phyloP scores from a whole-genome alignment of 257 asterid species.

The Solanum corneliomulleri region DNA sequence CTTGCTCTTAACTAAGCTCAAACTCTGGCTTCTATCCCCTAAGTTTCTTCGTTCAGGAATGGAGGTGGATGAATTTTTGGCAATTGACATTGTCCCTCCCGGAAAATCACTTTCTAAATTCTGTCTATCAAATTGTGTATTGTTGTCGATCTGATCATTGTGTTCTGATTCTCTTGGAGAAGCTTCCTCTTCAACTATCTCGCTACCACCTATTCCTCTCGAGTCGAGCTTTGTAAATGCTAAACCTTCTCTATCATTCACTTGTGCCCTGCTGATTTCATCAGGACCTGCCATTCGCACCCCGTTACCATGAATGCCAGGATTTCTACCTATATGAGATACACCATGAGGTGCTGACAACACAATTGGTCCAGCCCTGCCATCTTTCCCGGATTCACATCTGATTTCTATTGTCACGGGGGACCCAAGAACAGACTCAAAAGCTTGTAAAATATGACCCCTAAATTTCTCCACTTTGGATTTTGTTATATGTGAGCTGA shows the following conservation, averaged over 20 bases:
- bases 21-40: constrained; percentile 48
- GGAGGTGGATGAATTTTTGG: constrained; percentile 1
- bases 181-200: constrained; percentile 57
- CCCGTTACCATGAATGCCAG: background rate
- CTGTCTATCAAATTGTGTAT: constrained; percentile 1
- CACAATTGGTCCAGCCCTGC: constrained; percentile 18
- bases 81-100: constrained; percentile 2
- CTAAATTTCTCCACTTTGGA: constrained; percentile 72
- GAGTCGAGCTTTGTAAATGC: background rate
- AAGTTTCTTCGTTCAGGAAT: constrained; percentile 22
- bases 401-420: constrained; percentile 77
- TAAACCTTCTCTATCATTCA: constrained; percentile 15
- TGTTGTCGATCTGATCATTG: background rate
- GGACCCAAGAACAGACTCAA: constrained; percentile 72
- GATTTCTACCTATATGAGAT: constrained; percentile 7
- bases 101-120: constrained; percentile 5
- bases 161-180: constrained; percentile 15
- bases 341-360: constrained; percentile 35
- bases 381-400: constrained; percentile 44
- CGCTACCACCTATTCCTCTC: constrained; percentile 30
- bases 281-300: constrained; percentile 7
- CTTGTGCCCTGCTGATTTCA: constrained; percentile 15
- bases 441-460: constrained; percentile 68
- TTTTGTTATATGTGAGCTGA: constrained; percentile 58
- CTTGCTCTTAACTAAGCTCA: constrained; percentile 76